phyloP scores from a whole-genome alignment of 306 rosid species.

The Prunus armeniaca region DNA sequence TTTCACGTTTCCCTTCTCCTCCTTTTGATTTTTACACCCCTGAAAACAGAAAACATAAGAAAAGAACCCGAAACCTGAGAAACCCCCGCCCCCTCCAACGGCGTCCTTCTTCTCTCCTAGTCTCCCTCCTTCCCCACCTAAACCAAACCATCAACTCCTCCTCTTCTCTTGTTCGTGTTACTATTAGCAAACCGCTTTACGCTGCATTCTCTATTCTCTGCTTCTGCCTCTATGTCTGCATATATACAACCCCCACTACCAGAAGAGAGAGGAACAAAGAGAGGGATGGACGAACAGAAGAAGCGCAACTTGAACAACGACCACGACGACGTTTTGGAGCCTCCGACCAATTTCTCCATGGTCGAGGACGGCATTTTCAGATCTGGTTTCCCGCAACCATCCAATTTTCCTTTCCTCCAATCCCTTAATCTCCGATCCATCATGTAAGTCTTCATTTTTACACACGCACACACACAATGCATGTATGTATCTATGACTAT shows the following conservation, averaged over 20 bases:
- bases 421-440: constrained; percentile 73
- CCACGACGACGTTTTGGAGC: constrained; percentile 44
- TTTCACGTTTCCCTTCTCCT: not conserved
- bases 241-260: not conserved
- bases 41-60: not conserved
- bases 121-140: not conserved
- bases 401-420: constrained; percentile 64
- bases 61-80: no score
- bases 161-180: not conserved
- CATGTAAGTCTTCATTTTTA: constrained; percentile 46
- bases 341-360: constrained; percentile 85
- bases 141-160: not conserved
- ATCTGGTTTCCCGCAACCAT: constrained; percentile 68
- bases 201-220: not conserved
- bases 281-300: not conserved
- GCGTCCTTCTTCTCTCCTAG: not conserved
- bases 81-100: not conserved
- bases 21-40: not conserved
- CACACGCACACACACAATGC: not conserved
- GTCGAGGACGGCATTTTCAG: constrained; percentile 91
- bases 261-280: not conserved
- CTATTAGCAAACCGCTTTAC: no score
- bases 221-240: not conserved
- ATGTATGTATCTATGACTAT: not conserved
- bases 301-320: not conserved